Base-by-base conservation (phyloP, 768 basidiomycete species). In the Chalciporus chontae region DNA sequence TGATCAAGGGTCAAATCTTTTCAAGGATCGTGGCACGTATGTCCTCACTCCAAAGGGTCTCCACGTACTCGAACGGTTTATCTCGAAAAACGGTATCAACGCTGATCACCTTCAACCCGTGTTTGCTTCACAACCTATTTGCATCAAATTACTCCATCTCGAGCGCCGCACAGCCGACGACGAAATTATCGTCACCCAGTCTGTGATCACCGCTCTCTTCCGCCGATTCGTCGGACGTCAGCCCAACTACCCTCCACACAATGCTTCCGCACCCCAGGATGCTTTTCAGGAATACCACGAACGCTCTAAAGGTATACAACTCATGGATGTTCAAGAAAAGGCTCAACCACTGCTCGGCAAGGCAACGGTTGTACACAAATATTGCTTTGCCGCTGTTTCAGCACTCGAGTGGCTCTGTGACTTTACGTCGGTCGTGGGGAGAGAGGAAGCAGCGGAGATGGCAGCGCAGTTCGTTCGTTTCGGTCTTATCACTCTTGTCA, bases 31-130 rank as follows among this genome's bases (percentile, higher is more conserved):
- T 46, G 95, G 95, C 52, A 87, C 97, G 51, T 99, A 94, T 72
- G 80, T 86, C 63, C 79, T 96, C 64, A 98, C 96, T 11, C 91
- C 96, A 14, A 99, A 99, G 73, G 96, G 96, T 45, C 85, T 98
- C 45, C 96, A 99, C 63, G 90, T 99, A 61, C 84, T 99, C 56
- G 96, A 99, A 66, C 86, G 96, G n/a, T 99, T 99, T 77, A 96
- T 98, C 75, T 89, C 87, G 69, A 97, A 95, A 78, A 98, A 99
- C 68, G 96, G 96, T 60, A 97, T 99, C 74, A 91, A 87, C 56
- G 87, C 92, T 38, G 92, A 96, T 71, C 86, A 94, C 67, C 81
- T 98, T 17, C 82, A 92, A 56, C 82, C 79, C 45, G 89, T 97
- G 40, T 99, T 98, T 67, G 79, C 81, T 14, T 78, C 88, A 0